Percentiles rank a stretch among this genome's conserved stretches.
phyloP scores from a whole-genome alignment of 2,329 filamentous ascomycete genomes.

The Claviceps maximensis region DNA sequence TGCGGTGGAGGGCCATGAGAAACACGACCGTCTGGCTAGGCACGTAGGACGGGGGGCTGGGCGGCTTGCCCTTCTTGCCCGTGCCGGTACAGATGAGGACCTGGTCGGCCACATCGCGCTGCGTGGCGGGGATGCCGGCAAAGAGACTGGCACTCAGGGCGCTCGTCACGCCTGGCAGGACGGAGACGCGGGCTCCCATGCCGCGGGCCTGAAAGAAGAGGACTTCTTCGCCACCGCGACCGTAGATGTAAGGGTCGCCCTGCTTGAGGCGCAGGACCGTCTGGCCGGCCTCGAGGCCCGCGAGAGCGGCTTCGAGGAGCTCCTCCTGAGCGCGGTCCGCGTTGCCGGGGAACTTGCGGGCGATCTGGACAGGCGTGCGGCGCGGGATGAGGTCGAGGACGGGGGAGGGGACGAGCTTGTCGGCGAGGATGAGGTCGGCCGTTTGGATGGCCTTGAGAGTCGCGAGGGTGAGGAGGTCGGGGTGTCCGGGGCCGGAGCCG shows the following conservation, averaged over 20 bases:
- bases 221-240: conserved; percentile 85
- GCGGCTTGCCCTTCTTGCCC: conserved; percentile 74
- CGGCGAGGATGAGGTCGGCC: conserved; percentile 69
- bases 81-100: conserved; percentile 95
- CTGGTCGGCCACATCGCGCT: conserved; percentile 81
- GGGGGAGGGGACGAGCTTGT: conserved; percentile 73
- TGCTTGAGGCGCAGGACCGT: conserved; percentile 87
- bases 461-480: conserved; percentile 75
- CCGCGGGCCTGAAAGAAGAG: conserved; percentile 67
- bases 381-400: conserved; percentile 85
- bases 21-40: conserved; percentile 75
- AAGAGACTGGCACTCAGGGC: conserved; percentile 81
- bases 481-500: conserved; percentile 84
- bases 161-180: conserved; percentile 83
- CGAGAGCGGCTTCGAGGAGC: conserved; percentile 64
- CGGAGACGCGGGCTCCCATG: conserved; percentile 47
- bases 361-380: conserved; percentile 78
- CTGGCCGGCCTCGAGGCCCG: conserved; percentile 51
- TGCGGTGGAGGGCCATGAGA: conserved; percentile 85
- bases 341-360: conserved; percentile 94
- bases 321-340: conserved; percentile 89
- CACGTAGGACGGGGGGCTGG: conserved; percentile 69
- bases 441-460: conserved; percentile 62
- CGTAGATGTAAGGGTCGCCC: conserved; percentile 93
- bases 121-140: conserved; percentile 75